These are phyloP conservation scores for Pouteria campechiana DNA, from an alignment of 179 eudicot genomes.

Conservation along the genomic window DNA sequence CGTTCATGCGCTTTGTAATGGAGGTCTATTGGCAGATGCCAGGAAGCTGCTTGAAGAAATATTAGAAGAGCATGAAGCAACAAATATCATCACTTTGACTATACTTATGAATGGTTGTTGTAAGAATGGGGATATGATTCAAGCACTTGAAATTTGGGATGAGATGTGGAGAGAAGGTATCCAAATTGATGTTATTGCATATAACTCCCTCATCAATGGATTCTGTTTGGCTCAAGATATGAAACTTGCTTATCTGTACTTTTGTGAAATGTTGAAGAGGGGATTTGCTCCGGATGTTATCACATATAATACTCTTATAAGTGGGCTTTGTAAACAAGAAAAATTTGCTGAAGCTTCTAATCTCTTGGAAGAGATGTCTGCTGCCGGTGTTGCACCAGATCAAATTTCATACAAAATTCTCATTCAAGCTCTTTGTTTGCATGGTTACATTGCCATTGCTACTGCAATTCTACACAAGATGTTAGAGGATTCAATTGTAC, in stretches of 20 bases:
- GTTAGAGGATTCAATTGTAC: conserved; percentile 36
- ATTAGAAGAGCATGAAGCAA: conserved; percentile 19
- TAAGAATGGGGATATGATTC: conserved; percentile 36
- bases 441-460: conserved; percentile 40
- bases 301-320: conserved; percentile 54
- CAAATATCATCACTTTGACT: conserved; percentile 43
- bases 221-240: conserved; percentile 30
- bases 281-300: conserved; percentile 45
- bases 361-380: conserved; percentile 35
- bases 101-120: conserved; percentile 56
- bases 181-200: conserved; percentile 40
- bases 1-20: conserved; percentile 65
- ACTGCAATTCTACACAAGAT: conserved; percentile 25
- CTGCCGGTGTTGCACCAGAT: conserved; percentile 52
- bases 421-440: conserved; percentile 50
- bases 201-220: conserved; percentile 65
- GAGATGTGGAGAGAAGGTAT: conserved; percentile 22
- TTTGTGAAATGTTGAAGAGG: conserved; percentile 48
- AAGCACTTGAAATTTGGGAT: conserved; percentile 36
- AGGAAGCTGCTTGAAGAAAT: conserved; percentile 40
- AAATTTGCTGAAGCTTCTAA: conserved; percentile 44
- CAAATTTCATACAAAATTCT: conserved; percentile 41
- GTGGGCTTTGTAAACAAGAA: conserved; percentile 40
- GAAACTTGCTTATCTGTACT: conserved; percentile 31
- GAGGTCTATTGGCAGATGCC: conserved; percentile 52